Base-by-base conservation (phyloP, 2,329 filamentous ascomycete species). In the Sporothrix brasiliensis region DNA sequence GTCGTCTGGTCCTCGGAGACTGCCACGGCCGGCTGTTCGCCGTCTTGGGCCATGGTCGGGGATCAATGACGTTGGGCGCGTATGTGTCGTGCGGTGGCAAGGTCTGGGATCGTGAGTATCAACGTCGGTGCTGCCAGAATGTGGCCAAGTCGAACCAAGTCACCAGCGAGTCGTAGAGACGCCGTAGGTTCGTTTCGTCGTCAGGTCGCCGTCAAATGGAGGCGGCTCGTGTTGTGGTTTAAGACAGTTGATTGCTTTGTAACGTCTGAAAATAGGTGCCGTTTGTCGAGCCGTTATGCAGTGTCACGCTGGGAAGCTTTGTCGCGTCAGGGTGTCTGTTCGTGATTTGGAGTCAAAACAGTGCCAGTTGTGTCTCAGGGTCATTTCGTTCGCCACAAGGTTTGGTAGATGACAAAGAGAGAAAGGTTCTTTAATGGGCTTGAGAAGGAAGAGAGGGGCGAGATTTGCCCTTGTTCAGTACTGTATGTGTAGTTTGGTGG, bases 21-120 rank as follows among this genome's bases (percentile, higher is more conserved):
- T 14, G 66, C 66, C 13, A 27, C 41, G 68, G n/a, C 52, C 39
- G 69, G 69, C 44, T 47, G 44, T 21, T 67, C 63, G 63, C 53
- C 65, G 63, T 67, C 63, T n/a, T 53, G 53, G 16, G 54, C 21
- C 69, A 70, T 70, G 7, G 47, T 66, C 14, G 44, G 16, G 16
- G 21, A 3, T 6, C 13, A 13, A 21, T 13, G 13, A 21, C n/a
- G 49, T 50, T 10, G 49, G 21, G 21, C 10, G 4, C 16, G n/a
- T 16, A 14, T 39, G 58, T 34, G 34, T 60, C n/a, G 39, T 34
- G n/a, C 34, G 10, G 58, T 47, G 47, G 47, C 47, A 19, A 19
- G 16, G 16, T 49, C 47, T n/a, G 47, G 47, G 16, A 19, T 16
- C 34, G 34, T 9, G 34, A 34, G 34, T 34, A 4, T 34, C 9